Percentiles rank a stretch among this genome's conserved stretches.
Conservation (phyloP, 1,284 basidiomycete genomes). For the Leucoagaricus sp. region DNA sequence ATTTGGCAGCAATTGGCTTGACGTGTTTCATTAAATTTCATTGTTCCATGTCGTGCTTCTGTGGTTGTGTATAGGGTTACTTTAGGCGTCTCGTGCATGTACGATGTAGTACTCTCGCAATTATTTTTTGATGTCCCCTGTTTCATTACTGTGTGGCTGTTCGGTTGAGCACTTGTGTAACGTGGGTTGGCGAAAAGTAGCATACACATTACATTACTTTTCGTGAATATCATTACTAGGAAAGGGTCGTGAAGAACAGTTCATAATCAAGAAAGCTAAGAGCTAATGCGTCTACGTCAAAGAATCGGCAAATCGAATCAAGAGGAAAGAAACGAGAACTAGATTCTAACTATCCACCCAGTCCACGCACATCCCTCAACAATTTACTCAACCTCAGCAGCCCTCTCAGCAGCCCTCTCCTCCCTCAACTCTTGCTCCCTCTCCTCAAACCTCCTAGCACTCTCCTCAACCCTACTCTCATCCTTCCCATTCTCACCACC, state of each 20-base stretch:
- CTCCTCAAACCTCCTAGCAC: constrained; percentile 16
- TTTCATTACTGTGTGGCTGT: too few species aligned
- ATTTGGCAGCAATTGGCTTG: too few species aligned
- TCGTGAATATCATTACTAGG: constrained; percentile 9
- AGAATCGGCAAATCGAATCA: too few species aligned
- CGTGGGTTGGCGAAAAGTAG: too few species aligned
- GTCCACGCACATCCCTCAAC: too few species aligned
- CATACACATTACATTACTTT: neutral
- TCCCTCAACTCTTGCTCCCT: neutral
- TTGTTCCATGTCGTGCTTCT: too few species aligned
- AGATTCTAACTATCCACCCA: neutral
- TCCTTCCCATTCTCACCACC: constrained; percentile 51
- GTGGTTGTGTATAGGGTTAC: too few species aligned
- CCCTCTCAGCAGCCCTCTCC: neutral
- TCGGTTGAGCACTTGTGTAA: too few species aligned
- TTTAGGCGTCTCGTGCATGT: neutral
- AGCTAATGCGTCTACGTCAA: neutral
- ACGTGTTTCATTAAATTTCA: too few species aligned
- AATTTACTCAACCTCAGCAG: constrained; percentile 1
- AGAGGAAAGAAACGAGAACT: neutral
- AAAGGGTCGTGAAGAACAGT: neutral
- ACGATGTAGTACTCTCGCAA: neutral
- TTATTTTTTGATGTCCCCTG: too few species aligned
- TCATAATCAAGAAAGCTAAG: neutral
- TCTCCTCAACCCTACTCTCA: constrained; percentile 35